Percentiles rank a stretch among this genome's conserved stretches.
phyloP scores from a whole-genome alignment of 176 grass and related monocot genomes.

The Oryza meridionalis region DNA sequence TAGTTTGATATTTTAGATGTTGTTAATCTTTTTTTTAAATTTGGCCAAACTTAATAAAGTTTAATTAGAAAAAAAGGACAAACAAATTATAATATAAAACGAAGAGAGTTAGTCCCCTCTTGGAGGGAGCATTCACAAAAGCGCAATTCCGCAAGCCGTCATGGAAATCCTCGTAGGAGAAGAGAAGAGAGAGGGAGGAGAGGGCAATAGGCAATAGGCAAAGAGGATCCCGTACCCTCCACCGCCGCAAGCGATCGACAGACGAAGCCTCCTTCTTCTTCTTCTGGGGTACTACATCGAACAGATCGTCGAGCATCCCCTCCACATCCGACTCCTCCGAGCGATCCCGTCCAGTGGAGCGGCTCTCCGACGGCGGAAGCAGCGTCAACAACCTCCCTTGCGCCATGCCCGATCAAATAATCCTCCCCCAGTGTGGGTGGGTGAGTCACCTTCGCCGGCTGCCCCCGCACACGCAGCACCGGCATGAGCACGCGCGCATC shows the following conservation, averaged over 20 bases:
- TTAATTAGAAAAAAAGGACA: no score
- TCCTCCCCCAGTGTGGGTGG: not conserved
- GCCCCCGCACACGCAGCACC: no score
- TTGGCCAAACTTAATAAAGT: no score
- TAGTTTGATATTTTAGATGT: no score
- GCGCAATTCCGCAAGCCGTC: no score
- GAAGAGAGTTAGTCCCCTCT: no score
- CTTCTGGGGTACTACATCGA: slow-evolving; percentile 57
- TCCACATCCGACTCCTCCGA: slow-evolving; percentile 4
- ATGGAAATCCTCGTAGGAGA: not conserved
- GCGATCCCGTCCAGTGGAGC: slow-evolving; percentile 28
- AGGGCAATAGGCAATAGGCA: not conserved
- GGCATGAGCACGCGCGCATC: no score
- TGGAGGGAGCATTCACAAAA: no score
- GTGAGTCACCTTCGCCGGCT: not conserved
- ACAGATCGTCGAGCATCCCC: slow-evolving; percentile 49
- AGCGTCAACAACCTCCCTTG: slow-evolving; percentile 38
- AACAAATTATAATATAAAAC: no score
- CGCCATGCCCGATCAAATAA: slow-evolving; percentile 33
- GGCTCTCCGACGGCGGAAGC: slow-evolving; percentile 32
- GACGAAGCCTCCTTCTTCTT: slow-evolving; percentile 58
- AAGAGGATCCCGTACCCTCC: slow-evolving; percentile 59
- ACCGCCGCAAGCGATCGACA: slow-evolving; percentile 52
- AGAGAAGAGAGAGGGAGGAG: not conserved
- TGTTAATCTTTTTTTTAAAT: no score